Percentiles rank a stretch among this genome's conserved stretches.
Evolutionary conservation across 2,329 filamentous ascomycete genomes (phyloP).

Genomic region (Cordyceps javanica): DNA sequence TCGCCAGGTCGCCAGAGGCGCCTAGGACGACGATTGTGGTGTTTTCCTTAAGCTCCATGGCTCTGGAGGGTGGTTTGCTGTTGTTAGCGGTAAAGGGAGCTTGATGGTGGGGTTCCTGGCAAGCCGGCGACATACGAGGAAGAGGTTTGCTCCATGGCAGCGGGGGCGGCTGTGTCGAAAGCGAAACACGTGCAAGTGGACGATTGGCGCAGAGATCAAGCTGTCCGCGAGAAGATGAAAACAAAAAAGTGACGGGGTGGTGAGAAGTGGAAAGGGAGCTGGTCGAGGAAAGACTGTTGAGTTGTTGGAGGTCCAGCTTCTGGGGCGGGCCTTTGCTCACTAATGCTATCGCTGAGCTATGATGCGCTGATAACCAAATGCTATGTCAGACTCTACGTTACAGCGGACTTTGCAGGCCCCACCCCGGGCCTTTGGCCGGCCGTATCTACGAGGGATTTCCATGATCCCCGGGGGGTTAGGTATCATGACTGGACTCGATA

Average conservation of each 20-base stretch:
- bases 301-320: constrained; percentile 7
- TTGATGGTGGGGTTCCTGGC: constrained; percentile 12
- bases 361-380: constrained; percentile 14
- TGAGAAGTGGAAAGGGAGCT: background rate
- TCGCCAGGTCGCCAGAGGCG: constrained; percentile 93
- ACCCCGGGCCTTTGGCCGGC: constrained; percentile 8
- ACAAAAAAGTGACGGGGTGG: background rate
- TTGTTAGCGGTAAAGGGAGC: constrained; percentile 9
- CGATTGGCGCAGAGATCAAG: background rate
- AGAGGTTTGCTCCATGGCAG: constrained; percentile 18
- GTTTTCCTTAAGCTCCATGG: constrained; percentile 96
- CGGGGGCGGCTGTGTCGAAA: constrained; percentile 6
- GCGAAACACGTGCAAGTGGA: background rate
- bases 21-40: constrained; percentile 94
- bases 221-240: background rate
- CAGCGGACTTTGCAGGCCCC: constrained; percentile 3
- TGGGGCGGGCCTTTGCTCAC: constrained; percentile 10
- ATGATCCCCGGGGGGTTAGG: background rate
- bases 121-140: constrained; percentile 31
- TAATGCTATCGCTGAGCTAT: constrained; percentile 12
- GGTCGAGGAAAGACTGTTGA: background rate
- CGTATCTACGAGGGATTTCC: constrained; percentile 15
- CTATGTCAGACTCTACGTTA: constrained; percentile 13
- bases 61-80: constrained; percentile 60
- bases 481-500: too few species aligned